Conservation (phyloP, 2,329 filamentous ascomycete species). For the Eurotiales sp. region DNA sequence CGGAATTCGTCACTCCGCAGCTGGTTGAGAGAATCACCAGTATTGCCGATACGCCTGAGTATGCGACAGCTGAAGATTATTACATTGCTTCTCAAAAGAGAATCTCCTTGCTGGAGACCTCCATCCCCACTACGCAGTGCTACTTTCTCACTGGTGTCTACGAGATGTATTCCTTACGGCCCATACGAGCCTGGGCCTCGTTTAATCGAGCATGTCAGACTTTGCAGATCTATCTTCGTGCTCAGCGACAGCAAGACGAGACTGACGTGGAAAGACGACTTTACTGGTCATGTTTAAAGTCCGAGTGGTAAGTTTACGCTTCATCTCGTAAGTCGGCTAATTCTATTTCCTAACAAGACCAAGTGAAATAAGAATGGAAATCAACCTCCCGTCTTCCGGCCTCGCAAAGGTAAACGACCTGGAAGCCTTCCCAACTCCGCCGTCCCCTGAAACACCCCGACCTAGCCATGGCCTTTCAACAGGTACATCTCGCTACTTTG, state of each 20-base stretch:
- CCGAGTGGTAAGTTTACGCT: not conserved
- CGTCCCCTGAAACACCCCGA: not conserved
- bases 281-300: conserved; percentile 7
- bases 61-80: conserved; percentile 1
- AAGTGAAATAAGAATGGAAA: conserved; percentile 6
- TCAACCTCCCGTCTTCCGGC: not conserved
- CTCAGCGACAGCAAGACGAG: not conserved
- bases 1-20: not conserved
- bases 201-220: conserved; percentile 1
- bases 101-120: not conserved
- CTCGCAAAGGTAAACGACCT: not conserved
- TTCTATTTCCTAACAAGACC: not conserved
- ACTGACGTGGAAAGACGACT: not conserved
- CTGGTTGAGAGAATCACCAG: not conserved
- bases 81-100: conserved; percentile 2
- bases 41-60: not conserved
- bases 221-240: not conserved
- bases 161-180: conserved; percentile 7
- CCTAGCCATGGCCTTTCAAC: not conserved
- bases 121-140: conserved; percentile 2
- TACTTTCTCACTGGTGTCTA: conserved; percentile 7
- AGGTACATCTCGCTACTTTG: not conserved
- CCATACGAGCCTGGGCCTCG: not conserved
- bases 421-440: conserved; percentile 1
- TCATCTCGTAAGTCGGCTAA: not conserved